phyloP scores from a whole-genome alignment of 2,329 filamentous ascomycete genomes.

The Stachybotrys elegans region DNA sequence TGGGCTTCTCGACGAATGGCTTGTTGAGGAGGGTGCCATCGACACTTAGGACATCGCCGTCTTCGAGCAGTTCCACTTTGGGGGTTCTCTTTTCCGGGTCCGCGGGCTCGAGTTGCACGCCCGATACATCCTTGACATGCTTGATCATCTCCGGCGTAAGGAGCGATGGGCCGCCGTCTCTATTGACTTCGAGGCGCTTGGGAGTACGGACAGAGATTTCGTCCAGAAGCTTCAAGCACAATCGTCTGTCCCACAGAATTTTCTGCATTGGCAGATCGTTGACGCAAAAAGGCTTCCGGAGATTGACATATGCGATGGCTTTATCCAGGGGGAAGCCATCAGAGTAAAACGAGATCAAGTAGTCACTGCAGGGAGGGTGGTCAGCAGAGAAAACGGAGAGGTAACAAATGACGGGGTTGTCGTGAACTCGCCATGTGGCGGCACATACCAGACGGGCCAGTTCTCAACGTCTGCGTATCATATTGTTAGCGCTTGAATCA shows the following conservation, averaged over 20 bases:
- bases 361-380: conserved; percentile 64
- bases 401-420: too few species aligned
- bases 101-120: conserved; percentile 67
- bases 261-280: conserved; percentile 98
- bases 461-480: conserved; percentile 69
- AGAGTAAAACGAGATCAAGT: conserved; percentile 96
- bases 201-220: conserved; percentile 87
- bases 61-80: conserved; percentile 80
- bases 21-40: conserved; percentile 80
- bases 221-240: conserved; percentile 85
- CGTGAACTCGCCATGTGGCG: conserved; percentile 16
- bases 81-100: conserved; percentile 62
- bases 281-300: conserved; percentile 93
- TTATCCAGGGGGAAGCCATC: conserved; percentile 97
- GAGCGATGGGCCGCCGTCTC: conserved; percentile 81
- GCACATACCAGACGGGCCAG: conserved; percentile 76
- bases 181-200: conserved; percentile 80
- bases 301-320: conserved; percentile 89
- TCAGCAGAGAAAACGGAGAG: too few species aligned
- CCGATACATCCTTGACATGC: conserved; percentile 74
- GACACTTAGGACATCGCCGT: conserved; percentile 81
- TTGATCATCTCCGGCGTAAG: conserved; percentile 75
- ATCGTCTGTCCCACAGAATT: conserved; percentile 88
- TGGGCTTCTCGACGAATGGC: conserved; percentile 96
- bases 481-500: conserved; percentile 4